These are phyloP conservation scores for Mycena sanguinolenta DNA, from an alignment of 768 basidiomycete species.

Conservation along the genomic window DNA sequence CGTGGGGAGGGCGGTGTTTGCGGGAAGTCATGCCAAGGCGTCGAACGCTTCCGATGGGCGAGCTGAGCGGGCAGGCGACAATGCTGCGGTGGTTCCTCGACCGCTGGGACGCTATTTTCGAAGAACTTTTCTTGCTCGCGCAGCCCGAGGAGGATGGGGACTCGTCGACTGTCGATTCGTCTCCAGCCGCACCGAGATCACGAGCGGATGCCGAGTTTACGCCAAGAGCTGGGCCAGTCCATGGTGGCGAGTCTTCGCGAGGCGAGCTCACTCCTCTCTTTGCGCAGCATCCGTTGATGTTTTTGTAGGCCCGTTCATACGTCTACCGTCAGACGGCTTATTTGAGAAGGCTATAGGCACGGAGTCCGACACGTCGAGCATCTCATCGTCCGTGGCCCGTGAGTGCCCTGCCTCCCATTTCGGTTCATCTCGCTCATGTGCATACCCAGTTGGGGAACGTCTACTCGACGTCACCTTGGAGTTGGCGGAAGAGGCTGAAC, in stretches of 20 bases:
- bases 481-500: constrained; percentile 32
- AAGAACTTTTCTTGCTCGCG: constrained; percentile 44
- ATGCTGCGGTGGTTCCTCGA: constrained; percentile 53
- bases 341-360: constrained; percentile 21
- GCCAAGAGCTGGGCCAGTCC: background rate
- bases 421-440: background rate
- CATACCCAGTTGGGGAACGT: constrained; percentile 42
- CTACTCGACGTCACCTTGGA: constrained; percentile 42
- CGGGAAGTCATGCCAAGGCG: constrained; percentile 36
- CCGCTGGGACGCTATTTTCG: constrained; percentile 50
- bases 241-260: background rate
- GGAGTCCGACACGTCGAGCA: constrained; percentile 36
- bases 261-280: background rate
- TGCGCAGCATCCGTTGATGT: background rate
- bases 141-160: constrained; percentile 18
- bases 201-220: background rate
- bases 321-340: constrained; percentile 29
- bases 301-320: constrained; percentile 18
- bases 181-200: background rate
- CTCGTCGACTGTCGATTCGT: too few species aligned
- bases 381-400: constrained; percentile 35
- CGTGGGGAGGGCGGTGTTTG: constrained; percentile 52
- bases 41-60: constrained; percentile 29
- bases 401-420: background rate
- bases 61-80: constrained; percentile 37